These are phyloP conservation scores for Zalaria obscura DNA, from an alignment of 2,329 filamentous ascomycete species.

Conservation along the genomic window DNA sequence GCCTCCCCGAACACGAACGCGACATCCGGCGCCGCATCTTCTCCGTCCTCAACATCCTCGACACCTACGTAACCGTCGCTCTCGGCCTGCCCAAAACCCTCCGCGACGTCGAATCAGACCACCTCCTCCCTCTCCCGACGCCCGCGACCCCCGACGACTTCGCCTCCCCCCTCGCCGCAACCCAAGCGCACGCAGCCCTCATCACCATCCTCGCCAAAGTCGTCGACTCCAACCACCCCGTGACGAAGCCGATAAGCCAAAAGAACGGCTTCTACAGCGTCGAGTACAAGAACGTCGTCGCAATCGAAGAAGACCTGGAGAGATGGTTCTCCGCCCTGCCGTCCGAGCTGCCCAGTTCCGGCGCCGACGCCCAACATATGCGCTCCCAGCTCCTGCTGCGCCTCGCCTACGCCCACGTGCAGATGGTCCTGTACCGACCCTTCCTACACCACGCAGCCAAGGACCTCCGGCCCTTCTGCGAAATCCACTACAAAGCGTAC, in stretches of 20 bases:
- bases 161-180: neutral
- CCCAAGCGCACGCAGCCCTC: neutral
- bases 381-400: constrained; percentile 10
- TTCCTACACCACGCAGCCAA: constrained; percentile 11
- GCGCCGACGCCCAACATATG: neutral
- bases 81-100: constrained; percentile 11
- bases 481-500: constrained; percentile 9
- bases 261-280: neutral
- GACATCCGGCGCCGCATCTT: constrained; percentile 6
- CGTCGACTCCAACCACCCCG: neutral
- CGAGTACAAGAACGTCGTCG: neutral
- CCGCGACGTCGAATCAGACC: constrained; percentile 7
- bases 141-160: neutral
- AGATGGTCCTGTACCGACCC: constrained; percentile 11
- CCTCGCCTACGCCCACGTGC: constrained; percentile 9
- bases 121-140: constrained; percentile 2
- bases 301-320: constrained; percentile 1
- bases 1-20: constrained; percentile 4
- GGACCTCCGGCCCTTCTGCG: constrained; percentile 2
- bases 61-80: constrained; percentile 9
- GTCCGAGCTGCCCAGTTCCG: neutral
- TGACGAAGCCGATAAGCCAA: neutral
- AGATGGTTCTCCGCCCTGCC: constrained; percentile 3
- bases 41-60: constrained; percentile 9
- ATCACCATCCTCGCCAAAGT: neutral